These are phyloP conservation scores for Gossypium australe DNA, from an alignment of 345 rosid genomes.

Conservation along the genomic window DNA sequence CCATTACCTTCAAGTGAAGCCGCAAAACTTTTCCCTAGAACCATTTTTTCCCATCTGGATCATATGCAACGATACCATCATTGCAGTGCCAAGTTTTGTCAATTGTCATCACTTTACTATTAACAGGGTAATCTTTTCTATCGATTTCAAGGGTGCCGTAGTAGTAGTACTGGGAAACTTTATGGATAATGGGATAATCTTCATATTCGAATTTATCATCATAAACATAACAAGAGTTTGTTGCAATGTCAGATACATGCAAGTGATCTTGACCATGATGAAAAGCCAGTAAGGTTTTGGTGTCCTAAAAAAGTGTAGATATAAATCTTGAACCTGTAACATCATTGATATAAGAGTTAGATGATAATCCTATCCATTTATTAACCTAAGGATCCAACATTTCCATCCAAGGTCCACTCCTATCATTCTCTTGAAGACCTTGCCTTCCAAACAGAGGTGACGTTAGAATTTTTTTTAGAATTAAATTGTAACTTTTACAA, in stretches of 20 bases:
- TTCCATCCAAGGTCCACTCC: too few relatives aligned
- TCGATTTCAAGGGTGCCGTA: neutral
- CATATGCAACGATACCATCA: neutral
- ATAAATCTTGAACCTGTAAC: neutral
- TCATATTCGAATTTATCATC: neutral
- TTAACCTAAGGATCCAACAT: too few relatives aligned
- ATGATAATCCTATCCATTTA: neutral
- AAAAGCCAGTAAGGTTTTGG: neutral
- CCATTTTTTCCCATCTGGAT: neutral
- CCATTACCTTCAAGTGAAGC: neutral
- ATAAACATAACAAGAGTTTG: neutral
- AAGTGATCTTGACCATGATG: neutral
- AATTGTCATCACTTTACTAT: neutral
- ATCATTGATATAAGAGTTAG: neutral
- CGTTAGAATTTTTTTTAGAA: too few relatives aligned
- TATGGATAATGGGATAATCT: too few relatives aligned
- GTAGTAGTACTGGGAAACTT: too few relatives aligned
- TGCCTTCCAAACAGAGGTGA: too few relatives aligned
- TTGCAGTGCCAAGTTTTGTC: neutral
- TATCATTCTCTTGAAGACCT: too few relatives aligned
- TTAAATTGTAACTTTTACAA: too few relatives aligned
- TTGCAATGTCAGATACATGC: neutral
- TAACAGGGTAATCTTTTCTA: neutral
- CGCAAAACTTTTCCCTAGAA: neutral
- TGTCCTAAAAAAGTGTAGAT: neutral